Evolutionary conservation across 2,329 filamentous ascomycete species (phyloP), one percentile per base, ranked within the genome.

Genomic region (Ampelomyces quisqualis): DNA sequence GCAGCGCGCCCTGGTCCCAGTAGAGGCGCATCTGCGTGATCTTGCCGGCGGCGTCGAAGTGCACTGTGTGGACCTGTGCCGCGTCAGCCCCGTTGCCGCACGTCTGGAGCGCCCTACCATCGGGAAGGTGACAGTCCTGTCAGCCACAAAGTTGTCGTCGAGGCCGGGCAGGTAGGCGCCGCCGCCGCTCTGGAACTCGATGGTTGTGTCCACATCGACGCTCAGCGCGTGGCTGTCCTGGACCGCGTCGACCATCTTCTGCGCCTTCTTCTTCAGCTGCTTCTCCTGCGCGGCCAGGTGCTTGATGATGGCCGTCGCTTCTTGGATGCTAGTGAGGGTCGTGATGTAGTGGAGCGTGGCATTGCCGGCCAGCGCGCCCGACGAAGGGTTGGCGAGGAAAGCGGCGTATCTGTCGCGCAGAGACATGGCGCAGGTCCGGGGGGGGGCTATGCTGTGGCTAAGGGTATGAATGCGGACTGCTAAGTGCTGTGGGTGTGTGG

Each of bases 1-100:
- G 80, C 27, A 98, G 80, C 38, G 89, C 86, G 47, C 84, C 90
- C 70, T 98, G 93, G 67, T 98, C 93, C 93, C 93, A 98, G 67
- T 86, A 88, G 55, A 91, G 81, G 56, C 91, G 87, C 51, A 97
- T 87, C 68, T 93, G 88, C 45, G 79, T 69, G 64, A 98, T 96
- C 73, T 88, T 90, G 66, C 82, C 80, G 32, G 85, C 70, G 52
- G 70, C 65, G 68, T 94, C 80, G 70, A 96, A 95, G 43, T 82
- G 80, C 53, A 98, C 90, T 51, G 97, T 84, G 73, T 98, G 93
- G 19, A 70, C 51, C 67, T 69, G 50, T 13, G 22, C 20, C n/a
- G 33, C 27, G 51, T 60, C 40, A 53, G 40, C 13, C 8, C 15
- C 11, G 5, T 2, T 38, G 29, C 2, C 14, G 3, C 21, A 15